Evolutionary conservation across 108 stramenopile genomes (phyloP).

Genomic region (Cylindrotheca fusiformis): DNA sequence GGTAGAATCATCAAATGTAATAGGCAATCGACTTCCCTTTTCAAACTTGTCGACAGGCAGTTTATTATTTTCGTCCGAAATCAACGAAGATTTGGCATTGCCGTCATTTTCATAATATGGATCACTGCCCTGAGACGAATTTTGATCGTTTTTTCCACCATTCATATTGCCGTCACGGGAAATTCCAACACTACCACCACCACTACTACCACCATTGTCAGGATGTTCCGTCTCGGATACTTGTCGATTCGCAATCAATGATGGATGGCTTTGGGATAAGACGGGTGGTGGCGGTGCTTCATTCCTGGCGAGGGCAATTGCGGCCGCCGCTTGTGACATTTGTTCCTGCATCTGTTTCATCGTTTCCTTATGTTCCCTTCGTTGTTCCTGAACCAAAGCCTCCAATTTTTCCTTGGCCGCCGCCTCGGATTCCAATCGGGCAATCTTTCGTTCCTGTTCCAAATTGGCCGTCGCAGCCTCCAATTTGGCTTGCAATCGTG

Average conservation of each 20-base stretch:
- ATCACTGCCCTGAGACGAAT: neutral
- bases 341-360: neutral
- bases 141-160: neutral
- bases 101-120: neutral
- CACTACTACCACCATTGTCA: neutral
- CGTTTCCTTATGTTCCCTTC: neutral
- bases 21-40: neutral
- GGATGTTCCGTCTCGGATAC: neutral
- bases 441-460: slow-evolving; percentile 16
- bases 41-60: neutral
- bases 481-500: slow-evolving; percentile 14
- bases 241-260: neutral
- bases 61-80: neutral
- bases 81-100: neutral
- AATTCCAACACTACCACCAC: no score
- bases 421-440: slow-evolving; percentile 17
- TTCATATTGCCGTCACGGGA: no score
- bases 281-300: neutral
- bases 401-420: neutral
- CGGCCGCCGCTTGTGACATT: neutral
- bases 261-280: neutral
- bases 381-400: neutral
- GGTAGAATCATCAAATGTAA: neutral
- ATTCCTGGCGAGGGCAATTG: neutral
- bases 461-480: slow-evolving; percentile 1